Percentiles rank a stretch among this genome's conserved stretches.
Evolutionary conservation across 148 eudicot genomes (phyloP).

Genomic region (Gaultheria prostrata): DNA sequence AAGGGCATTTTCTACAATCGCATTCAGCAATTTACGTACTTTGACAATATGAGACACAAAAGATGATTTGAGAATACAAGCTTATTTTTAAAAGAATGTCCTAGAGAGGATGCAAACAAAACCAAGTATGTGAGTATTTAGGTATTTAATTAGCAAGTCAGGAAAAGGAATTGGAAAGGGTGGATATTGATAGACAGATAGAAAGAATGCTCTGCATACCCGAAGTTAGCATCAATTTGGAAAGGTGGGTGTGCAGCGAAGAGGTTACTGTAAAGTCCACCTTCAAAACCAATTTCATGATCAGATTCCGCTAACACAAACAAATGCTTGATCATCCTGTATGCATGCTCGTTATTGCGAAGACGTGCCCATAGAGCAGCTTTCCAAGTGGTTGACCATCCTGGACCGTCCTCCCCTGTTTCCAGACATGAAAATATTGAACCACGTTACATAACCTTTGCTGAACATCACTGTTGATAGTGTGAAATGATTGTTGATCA

Average conservation of each 20-base stretch:
- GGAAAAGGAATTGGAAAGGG: constrained; percentile 1
- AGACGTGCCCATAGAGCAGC: constrained; percentile 80
- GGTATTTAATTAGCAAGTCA: not conserved
- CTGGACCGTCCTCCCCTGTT: constrained; percentile 84
- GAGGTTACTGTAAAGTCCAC: constrained; percentile 83
- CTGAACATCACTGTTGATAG: not conserved
- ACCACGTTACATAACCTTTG: not conserved
- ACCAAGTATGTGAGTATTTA: not conserved
- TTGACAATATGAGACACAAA: not conserved
- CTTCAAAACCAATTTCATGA: constrained; percentile 56
- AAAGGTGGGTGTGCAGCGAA: constrained; percentile 94
- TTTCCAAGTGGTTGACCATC: constrained; percentile 96
- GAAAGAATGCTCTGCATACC: constrained; percentile 29
- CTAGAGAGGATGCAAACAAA: not conserved
- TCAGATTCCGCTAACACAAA: constrained; percentile 72
- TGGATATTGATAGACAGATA: constrained; percentile 2
- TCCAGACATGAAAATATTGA: constrained; percentile 11
- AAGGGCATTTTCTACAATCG: not conserved
- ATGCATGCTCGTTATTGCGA: constrained; percentile 59
- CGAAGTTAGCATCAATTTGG: constrained; percentile 96
- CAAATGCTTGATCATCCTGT: constrained; percentile 78
- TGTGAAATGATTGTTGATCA: not conserved
- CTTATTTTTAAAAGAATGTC: not conserved
- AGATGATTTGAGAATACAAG: not conserved
- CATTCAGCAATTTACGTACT: not conserved